Conservation (phyloP, 192 early-diverging fungal genomes). For the Coemansia sp. region DNA sequence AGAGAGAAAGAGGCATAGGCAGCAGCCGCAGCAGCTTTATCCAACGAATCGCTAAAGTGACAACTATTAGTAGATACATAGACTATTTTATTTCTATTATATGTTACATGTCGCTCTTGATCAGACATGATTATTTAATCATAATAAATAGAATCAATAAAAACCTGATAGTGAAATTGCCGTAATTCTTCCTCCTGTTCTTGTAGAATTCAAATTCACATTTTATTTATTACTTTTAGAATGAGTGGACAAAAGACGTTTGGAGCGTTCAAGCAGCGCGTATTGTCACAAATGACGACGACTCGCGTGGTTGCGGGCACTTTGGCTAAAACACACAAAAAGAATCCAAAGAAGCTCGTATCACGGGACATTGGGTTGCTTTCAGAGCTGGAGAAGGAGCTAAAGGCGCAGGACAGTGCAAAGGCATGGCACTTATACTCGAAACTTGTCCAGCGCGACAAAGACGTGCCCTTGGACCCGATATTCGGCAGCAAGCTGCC, state of each 20-base stretch:
- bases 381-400: neutral
- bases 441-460: neutral
- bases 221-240: neutral
- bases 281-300: neutral
- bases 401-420: neutral
- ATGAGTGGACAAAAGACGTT: neutral
- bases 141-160: neutral
- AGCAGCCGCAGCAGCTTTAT: neutral
- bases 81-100: neutral
- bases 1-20: neutral
- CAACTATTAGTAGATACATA: neutral
- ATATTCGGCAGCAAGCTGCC: neutral
- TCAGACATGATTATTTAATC: neutral
- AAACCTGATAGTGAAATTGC: neutral
- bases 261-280: conserved; percentile 6
- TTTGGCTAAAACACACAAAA: neutral
- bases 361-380: neutral
- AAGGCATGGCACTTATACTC: neutral
- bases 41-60: neutral
- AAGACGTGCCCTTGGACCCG: neutral
- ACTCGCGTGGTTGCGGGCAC: no score
- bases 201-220: neutral
- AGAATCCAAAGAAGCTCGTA: neutral
- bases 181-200: neutral
- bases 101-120: no score